Evolutionary conservation across 805 yeast genomes (phyloP).

Genomic region (Starmerella khaoyaiensis): DNA sequence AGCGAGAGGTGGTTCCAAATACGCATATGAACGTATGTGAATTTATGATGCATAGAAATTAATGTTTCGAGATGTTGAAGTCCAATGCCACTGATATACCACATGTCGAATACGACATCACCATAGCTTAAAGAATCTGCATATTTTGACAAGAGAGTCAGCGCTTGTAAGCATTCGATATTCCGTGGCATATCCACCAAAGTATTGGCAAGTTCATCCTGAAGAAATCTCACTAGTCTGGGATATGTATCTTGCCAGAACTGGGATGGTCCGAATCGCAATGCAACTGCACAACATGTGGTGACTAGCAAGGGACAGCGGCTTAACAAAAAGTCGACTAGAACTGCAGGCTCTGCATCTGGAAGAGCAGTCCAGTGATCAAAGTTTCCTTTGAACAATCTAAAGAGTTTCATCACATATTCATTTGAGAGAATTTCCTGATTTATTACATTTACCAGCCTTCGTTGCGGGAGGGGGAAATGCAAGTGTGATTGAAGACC

Average conservation of each 20-base stretch:
- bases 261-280: slow-evolving; percentile 38
- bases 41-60: slow-evolving; percentile 55
- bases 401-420: slow-evolving; percentile 40
- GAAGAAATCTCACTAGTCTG: slow-evolving; percentile 35
- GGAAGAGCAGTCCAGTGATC: slow-evolving; percentile 74
- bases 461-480: slow-evolving; percentile 3
- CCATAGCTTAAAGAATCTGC: slow-evolving; percentile 46
- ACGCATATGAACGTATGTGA: slow-evolving; percentile 47
- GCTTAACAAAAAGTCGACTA: slow-evolving; percentile 36
- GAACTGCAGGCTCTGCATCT: slow-evolving; percentile 35
- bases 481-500: slow-evolving; percentile 10
- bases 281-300: slow-evolving; percentile 48
- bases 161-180: slow-evolving; percentile 53
- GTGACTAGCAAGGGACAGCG: slow-evolving; percentile 54
- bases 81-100: slow-evolving; percentile 56
- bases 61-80: slow-evolving; percentile 50
- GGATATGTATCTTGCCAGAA: slow-evolving; percentile 34
- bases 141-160: slow-evolving; percentile 53
- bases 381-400: slow-evolving; percentile 50
- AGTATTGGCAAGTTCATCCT: slow-evolving; percentile 37
- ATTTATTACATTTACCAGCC: slow-evolving; percentile 33
- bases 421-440: slow-evolving; percentile 37
- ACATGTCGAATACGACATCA: slow-evolving; percentile 47
- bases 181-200: slow-evolving; percentile 35
- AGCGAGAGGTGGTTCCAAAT: slow-evolving; percentile 61